Evolutionary conservation across 306 rosid genomes (phyloP), one percentile per base, ranked within the genome.

Genomic region (Elaeagnus macrophylla): DNA sequence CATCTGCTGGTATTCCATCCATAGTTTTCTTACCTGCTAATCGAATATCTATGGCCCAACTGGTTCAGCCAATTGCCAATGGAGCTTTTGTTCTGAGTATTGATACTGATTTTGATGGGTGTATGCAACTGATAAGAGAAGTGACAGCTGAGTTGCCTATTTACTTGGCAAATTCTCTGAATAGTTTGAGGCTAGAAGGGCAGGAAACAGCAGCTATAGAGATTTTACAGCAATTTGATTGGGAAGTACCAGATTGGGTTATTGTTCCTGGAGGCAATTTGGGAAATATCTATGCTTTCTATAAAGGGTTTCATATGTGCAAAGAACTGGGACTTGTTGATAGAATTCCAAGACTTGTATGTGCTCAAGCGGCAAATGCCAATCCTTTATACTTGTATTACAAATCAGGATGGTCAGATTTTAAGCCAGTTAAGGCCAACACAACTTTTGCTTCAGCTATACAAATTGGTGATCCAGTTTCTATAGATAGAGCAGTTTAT

Each of bases 211-310:
- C 94, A 2, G 96, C 94, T 0, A 77, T 87, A 51, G 96, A 87
- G 81, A 87, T 87, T 44, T 52, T 87, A 66, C 96, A 87, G 60
- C 96, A 87, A 69, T 87, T 81, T 57, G 84, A 87, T 77, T 87
- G 94, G 94, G 67, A 81, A 57, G 94, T 87, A 3, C 96, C 94
- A 25, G 96, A 87, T 71, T 87, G 94, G 96, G 87, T 87, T 39
- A 79, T 87, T 50, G 81, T 87, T 0, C 94, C 96, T 0, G 89
- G 96, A 14, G 96, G 96, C 0, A 83, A 87, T 53, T 72, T 87
- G 12, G 94, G 96, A 0, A 87, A 87, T 19, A 87, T 87, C 7
- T 87, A 87, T 77, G 96, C 96, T 6, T 87, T 87, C 49, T 83
- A 87, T 55, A 83, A 87, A 73, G 96, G 94, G 18, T 87, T 87